Evolutionary conservation across 2,329 filamentous ascomycete genomes (phyloP).

Genomic region (Clonostachys byssicola): DNA sequence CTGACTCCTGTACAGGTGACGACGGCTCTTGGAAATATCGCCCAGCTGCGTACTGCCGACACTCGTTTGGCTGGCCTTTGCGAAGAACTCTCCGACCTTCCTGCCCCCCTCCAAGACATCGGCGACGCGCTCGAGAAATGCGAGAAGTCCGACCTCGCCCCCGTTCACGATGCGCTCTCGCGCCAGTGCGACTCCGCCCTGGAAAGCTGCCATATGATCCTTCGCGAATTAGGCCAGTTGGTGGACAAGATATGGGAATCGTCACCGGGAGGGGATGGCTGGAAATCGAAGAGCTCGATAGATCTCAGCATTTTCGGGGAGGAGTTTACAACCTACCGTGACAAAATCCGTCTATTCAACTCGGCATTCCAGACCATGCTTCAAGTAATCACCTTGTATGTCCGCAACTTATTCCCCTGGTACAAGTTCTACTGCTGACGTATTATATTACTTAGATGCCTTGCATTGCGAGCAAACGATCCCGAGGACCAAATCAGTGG

Average conservation of each 20-base stretch:
- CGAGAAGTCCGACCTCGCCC: constrained; percentile 9
- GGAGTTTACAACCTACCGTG: constrained; percentile 10
- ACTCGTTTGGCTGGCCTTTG: constrained; percentile 8
- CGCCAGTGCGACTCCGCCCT: constrained; percentile 12
- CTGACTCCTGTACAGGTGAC: too few species aligned
- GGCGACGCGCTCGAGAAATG: constrained; percentile 11
- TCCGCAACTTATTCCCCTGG: constrained; percentile 5
- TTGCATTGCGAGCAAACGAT: constrained; percentile 9
- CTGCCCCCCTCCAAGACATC: constrained; percentile 10
- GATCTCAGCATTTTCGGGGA: constrained; percentile 9
- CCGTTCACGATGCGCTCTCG: constrained; percentile 12
- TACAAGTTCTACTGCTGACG: background rate
- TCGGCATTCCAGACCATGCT: constrained; percentile 17
- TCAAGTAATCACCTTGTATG: constrained; percentile 10
- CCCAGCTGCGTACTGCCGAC: constrained; percentile 5
- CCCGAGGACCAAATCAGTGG: constrained; percentile 9
- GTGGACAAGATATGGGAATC: constrained; percentile 1
- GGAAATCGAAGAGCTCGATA: constrained; percentile 5
- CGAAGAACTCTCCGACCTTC: constrained; percentile 11
- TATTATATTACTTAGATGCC: background rate
- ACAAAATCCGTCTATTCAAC: constrained; percentile 17
- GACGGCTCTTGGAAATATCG: too few species aligned
- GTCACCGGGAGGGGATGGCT: background rate
- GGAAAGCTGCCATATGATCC: constrained; percentile 9
- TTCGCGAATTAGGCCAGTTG: constrained; percentile 9